These are phyloP conservation scores for Fennellomyces sp. DNA, from an alignment of 371 early-diverging fungal genomes.

Conservation along the genomic window DNA sequence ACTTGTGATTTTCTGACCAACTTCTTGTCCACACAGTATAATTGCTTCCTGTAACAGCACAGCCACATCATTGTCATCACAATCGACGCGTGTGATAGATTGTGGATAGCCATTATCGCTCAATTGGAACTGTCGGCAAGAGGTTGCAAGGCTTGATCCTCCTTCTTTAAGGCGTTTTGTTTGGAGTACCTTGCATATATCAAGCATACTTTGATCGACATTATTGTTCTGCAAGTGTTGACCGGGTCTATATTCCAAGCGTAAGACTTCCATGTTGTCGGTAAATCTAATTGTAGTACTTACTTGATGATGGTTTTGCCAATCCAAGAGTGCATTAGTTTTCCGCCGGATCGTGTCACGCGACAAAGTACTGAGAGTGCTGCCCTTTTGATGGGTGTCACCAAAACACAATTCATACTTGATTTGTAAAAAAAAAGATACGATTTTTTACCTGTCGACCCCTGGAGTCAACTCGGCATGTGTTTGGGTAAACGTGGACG, in stretches of 20 bases:
- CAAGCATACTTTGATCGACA: slow-evolving; percentile 1
- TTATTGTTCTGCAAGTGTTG: background rate
- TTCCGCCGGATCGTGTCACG: slow-evolving; percentile 58
- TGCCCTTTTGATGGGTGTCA: too few species aligned
- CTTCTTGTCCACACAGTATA: slow-evolving; percentile 35
- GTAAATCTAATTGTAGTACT: slow-evolving; percentile 57
- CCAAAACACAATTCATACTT: slow-evolving; percentile 23
- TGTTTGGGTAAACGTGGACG: slow-evolving; percentile 72
- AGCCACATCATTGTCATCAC: slow-evolving; percentile 11
- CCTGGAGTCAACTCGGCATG: slow-evolving; percentile 72
- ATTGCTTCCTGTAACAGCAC: slow-evolving; percentile 27
- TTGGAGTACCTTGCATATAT: slow-evolving; percentile 20
- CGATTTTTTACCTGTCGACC: slow-evolving; percentile 64
- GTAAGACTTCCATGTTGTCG: background rate
- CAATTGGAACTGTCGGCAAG: slow-evolving; percentile 19
- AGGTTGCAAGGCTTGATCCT: slow-evolving; percentile 12
- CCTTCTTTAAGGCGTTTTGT: slow-evolving; percentile 13
- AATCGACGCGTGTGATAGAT: slow-evolving; percentile 4
- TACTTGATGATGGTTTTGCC: slow-evolving; percentile 74
- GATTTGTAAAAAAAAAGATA: too few species aligned
- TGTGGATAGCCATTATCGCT: slow-evolving; percentile 31
- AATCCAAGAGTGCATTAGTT: slow-evolving; percentile 51
- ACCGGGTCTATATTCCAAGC: slow-evolving; percentile 23
- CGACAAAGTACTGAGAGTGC: slow-evolving; percentile 65
- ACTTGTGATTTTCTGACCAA: slow-evolving; percentile 36